phyloP scores from a whole-genome alignment of 805 yeast species.

The Ogataea allantospora region DNA sequence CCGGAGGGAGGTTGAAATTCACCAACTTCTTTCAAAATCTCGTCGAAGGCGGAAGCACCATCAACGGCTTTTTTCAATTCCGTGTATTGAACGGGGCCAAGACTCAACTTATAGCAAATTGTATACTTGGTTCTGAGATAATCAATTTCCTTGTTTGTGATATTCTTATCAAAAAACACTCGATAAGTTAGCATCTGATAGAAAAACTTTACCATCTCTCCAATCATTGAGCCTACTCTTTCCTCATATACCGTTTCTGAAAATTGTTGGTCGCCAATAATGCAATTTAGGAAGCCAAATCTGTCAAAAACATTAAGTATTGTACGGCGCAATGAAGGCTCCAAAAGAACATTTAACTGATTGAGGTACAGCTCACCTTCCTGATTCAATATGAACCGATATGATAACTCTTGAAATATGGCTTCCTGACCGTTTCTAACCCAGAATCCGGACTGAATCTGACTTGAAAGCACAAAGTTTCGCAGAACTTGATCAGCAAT shows the following conservation, averaged over 20 bases:
- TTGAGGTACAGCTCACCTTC: constrained; percentile 45
- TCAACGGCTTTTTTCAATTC: constrained; percentile 35
- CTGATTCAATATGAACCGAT: constrained; percentile 21
- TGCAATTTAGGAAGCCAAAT: constrained; percentile 48
- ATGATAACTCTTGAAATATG: constrained; percentile 21
- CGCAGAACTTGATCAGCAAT: constrained; percentile 59
- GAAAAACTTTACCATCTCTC: constrained; percentile 42
- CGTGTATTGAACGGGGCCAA: constrained; percentile 55
- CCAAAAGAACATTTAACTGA: constrained; percentile 42
- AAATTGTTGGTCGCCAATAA: constrained; percentile 18
- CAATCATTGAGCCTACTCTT: constrained; percentile 42
- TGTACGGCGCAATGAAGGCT: constrained; percentile 35
- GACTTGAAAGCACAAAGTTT: constrained; percentile 59
- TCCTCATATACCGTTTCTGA: constrained; percentile 46
- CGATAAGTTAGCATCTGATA: constrained; percentile 42
- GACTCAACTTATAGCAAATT: constrained; percentile 50
- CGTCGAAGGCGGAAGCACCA: constrained; percentile 44
- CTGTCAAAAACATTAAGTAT: constrained; percentile 46
- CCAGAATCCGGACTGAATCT: constrained; percentile 67
- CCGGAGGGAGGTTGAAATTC: constrained; percentile 65
- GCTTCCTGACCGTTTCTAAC: constrained; percentile 61
- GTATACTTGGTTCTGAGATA: constrained; percentile 34
- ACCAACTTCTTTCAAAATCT: constrained; percentile 55
- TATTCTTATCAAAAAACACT: constrained; percentile 25
- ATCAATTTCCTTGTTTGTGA: constrained; percentile 16